Percentiles rank a stretch among this genome's conserved stretches.
Conservation (phyloP, 805 yeast genomes). For the Kockiozyma suomiensis region DNA sequence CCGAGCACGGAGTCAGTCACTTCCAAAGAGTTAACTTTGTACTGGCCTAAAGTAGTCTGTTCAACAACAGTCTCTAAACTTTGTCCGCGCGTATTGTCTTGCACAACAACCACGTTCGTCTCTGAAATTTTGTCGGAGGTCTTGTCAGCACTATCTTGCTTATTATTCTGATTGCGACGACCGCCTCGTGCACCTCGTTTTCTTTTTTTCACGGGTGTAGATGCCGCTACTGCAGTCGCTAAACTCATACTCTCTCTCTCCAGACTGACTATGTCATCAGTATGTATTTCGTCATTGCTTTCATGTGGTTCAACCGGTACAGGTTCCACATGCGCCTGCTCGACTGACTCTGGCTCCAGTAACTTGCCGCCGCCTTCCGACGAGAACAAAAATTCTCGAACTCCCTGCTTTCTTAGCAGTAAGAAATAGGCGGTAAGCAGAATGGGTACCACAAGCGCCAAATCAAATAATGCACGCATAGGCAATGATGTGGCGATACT, state of each 20-base stretch:
- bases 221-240: background rate
- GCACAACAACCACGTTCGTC: slow-evolving; percentile 1
- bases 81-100: slow-evolving; percentile 1
- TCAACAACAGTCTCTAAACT: background rate
- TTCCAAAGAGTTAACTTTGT: slow-evolving; percentile 43
- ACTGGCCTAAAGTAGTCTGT: background rate
- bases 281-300: background rate
- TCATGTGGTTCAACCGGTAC: background rate
- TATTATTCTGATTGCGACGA: slow-evolving; percentile 41
- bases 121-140: background rate
- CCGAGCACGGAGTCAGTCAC: slow-evolving; percentile 76
- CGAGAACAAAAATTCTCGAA: slow-evolving; percentile 10
- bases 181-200: slow-evolving; percentile 90
- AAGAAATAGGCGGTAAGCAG: slow-evolving; percentile 14
- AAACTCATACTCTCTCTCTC: too few species aligned
- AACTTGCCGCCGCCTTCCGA: background rate
- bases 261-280: background rate
- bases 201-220: slow-evolving; percentile 48
- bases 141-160: background rate
- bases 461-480: slow-evolving; percentile 22
- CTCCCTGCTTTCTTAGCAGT: slow-evolving; percentile 7
- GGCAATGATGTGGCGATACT: slow-evolving; percentile 12
- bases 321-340: background rate
- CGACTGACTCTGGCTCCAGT: background rate
- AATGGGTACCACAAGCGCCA: slow-evolving; percentile 13